These are phyloP conservation scores for Raphanus raphanistrum DNA, from an alignment of 345 rosid species.

Conservation along the genomic window DNA sequence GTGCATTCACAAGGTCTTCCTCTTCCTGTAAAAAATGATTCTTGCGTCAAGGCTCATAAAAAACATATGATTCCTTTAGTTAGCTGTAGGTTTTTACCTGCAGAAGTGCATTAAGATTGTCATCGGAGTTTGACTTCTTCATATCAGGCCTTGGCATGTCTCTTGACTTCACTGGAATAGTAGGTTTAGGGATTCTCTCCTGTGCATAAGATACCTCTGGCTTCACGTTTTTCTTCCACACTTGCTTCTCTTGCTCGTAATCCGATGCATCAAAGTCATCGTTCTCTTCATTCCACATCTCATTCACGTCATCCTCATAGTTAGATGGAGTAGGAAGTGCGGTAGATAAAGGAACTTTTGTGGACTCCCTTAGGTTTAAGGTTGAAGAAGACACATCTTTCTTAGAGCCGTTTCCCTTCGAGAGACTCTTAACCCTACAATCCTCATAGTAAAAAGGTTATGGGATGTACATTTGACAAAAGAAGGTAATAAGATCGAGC, in stretches of 20 bases:
- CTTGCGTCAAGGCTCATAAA: constrained; percentile 5
- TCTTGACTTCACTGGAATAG: constrained; percentile 45
- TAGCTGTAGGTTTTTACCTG: constrained; percentile 46
- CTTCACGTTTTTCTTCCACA: constrained; percentile 72
- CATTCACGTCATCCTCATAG: constrained; percentile 67
- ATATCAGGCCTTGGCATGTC: constrained; percentile 53
- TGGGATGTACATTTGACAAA: constrained; percentile 9
- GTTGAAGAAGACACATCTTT: constrained; percentile 75
- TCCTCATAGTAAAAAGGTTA: constrained; percentile 4
- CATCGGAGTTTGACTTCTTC: constrained; percentile 60
- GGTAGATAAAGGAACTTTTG: constrained; percentile 61
- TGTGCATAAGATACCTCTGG: constrained; percentile 50
- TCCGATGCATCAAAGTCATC: constrained; percentile 80
- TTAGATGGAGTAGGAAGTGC: constrained; percentile 57
- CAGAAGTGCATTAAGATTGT: constrained; percentile 73
- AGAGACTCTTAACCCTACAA: constrained; percentile 94
- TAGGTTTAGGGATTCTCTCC: constrained; percentile 59
- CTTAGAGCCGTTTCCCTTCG: constrained; percentile 83
- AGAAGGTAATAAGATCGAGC: not conserved
- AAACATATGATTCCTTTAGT: not conserved
- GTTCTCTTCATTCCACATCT: constrained; percentile 78
- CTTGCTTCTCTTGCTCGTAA: constrained; percentile 66
- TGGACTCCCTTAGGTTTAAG: constrained; percentile 76
- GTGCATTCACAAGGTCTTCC: constrained; percentile 96
- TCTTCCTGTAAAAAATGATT: constrained; percentile 67